Evolutionary conservation across 352 stramenopile genomes (phyloP).

Genomic region (Globisporangium acanthophoron): DNA sequence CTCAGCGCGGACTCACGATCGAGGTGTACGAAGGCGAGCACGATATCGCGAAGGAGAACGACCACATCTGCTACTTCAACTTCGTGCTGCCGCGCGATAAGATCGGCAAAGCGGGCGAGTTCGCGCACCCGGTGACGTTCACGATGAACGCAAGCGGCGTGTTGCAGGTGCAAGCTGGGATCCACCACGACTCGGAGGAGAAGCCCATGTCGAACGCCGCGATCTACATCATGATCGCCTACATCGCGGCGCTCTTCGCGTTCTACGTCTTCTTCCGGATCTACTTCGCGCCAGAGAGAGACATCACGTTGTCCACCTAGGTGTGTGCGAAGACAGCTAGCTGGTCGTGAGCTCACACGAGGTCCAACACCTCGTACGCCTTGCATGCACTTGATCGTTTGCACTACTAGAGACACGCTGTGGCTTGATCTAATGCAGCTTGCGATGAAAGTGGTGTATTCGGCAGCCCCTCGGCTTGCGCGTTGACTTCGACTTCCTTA

Average conservation of each 20-base stretch:
- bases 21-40: constrained; percentile 80
- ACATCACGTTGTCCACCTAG: constrained; percentile 23
- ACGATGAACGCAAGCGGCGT: constrained; percentile 85
- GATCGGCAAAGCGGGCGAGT: constrained; percentile 65
- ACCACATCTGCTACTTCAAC: constrained; percentile 85
- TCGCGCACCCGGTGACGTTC: constrained; percentile 78
- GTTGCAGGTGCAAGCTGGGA: constrained; percentile 73
- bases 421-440: too few relatives aligned
- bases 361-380: too few relatives aligned
- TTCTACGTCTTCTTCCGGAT: constrained; percentile 70
- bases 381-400: too few relatives aligned
- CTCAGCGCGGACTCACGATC: constrained; percentile 63
- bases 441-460: too few relatives aligned
- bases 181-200: constrained; percentile 76
- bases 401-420: too few relatives aligned
- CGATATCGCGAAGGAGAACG: constrained; percentile 74
- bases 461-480: too few relatives aligned
- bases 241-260: constrained; percentile 39
- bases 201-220: constrained; percentile 65
- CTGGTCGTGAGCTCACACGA: background rate
- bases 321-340: background rate
- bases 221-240: constrained; percentile 23
- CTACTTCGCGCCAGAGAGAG: constrained; percentile 53
- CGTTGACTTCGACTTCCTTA: background rate
- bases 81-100: constrained; percentile 69